Evolutionary conservation across 192 early-diverging fungal genomes (phyloP), one percentile per base, ranked within the genome.

Genomic region (Cetraspora pellucida): DNA sequence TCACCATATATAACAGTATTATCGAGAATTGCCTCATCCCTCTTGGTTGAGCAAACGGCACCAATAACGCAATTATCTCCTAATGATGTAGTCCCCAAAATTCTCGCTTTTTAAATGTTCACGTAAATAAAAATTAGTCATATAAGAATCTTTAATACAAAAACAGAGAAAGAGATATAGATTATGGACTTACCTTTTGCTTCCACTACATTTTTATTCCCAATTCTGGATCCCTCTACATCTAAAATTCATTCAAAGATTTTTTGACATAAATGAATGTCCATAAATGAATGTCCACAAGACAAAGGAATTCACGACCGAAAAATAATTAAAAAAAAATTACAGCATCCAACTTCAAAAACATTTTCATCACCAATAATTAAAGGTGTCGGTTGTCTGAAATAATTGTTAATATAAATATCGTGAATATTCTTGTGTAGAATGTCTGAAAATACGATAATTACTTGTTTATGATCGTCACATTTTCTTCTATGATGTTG

Each of bases 401-500:
- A 49, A 27, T 10, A 49, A 8, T 30, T 3, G 8, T 45, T 25
- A 72, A 8, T 17, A 19, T 25, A 16, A 19, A 17, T 23, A 61
- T 21, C 3, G 66, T 37, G 11, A 30, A 25, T 58, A n/a, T 17
- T 63, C 3, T 37, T 44, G 19, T 13, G 17, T 13, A 43, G n/a
- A 23, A 23, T 13, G 10, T 25, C n/a, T 46, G 43, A 19, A 68
- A 66, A 49, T 23, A 30, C 17, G 16, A 21, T 27, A 27, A 49
- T 19, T 84, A 92, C 91, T 85, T 83, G 79, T 94, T 93, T 45
- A 91, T 86, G 30, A 94, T 91, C 8, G 81, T 74, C 10, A 86
- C 89, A 59, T 90, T 87, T 77, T 94, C 93, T 74, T 93, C 91
- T n/a, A 94, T 78, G 67, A 94, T 90, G 74, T 93, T 94, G 61